These are phyloP conservation scores for Triticum dicoccoides DNA, from an alignment of 176 grass and related monocot genomes.

Conservation along the genomic window DNA sequence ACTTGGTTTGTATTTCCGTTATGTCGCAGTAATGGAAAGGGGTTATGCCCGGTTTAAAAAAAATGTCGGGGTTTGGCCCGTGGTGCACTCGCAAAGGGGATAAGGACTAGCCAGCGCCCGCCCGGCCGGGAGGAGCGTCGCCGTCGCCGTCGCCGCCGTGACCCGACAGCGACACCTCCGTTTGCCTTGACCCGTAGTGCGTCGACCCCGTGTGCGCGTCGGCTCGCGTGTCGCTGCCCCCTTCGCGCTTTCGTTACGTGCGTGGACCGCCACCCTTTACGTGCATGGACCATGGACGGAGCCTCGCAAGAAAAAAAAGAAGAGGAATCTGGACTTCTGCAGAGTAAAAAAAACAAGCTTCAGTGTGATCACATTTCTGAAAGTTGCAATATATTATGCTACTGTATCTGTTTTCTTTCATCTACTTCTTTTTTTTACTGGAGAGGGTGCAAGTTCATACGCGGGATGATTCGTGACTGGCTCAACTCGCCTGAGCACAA, in stretches of 20 bases:
- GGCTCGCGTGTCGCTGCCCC: neutral
- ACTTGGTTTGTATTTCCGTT: too few species aligned
- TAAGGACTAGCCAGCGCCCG: neutral
- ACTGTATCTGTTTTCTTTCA: too few species aligned
- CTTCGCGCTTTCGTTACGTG: neutral
- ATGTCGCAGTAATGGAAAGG: too few species aligned
- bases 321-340: neutral
- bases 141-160: neutral
- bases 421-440: too few species aligned
- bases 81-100: neutral
- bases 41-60: too few species aligned
- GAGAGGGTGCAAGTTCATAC: too few species aligned
- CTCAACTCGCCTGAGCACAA: too few species aligned
- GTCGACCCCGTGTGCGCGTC: neutral
- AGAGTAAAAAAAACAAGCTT: too few species aligned
- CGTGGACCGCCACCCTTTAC: slow-evolving; percentile 26
- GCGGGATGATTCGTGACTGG: too few species aligned
- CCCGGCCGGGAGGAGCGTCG: neutral
- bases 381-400: too few species aligned
- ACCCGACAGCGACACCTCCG: neutral
- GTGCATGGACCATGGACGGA: neutral
- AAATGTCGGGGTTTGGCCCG: too few species aligned
- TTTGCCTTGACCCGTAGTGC: neutral
- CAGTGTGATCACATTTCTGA: too few species aligned
- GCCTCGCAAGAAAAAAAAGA: neutral